Evolutionary conservation across 169 alveolate species (phyloP).

Genomic region (Besnoitia besnoiti): DNA sequence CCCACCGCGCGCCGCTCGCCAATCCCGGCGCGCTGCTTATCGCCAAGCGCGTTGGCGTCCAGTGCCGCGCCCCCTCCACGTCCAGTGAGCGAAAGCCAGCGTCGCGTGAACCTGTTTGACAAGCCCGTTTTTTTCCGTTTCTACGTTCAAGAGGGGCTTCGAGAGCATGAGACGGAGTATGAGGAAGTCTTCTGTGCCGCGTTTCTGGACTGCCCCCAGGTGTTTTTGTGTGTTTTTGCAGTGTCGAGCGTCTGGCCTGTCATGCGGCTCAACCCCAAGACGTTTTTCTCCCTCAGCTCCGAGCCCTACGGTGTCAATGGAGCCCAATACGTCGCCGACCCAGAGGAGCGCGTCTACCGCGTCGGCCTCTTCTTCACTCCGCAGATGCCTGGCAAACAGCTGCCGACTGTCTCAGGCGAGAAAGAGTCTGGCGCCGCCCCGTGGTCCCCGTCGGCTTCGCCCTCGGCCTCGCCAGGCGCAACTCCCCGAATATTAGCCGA

Average conservation of each 20-base stretch:
- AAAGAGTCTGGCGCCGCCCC: not conserved
- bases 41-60: constrained; percentile 31
- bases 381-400: not conserved
- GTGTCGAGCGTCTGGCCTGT: not conserved
- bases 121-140: too few relatives aligned
- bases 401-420: too few relatives aligned
- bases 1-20: constrained; percentile 59
- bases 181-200: too few relatives aligned
- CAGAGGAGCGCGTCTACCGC: not conserved
- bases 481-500: too few relatives aligned
- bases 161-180: too few relatives aligned
- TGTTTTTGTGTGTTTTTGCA: not conserved
- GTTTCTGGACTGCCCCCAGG: not conserved
- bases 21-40: constrained; percentile 63
- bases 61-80: constrained; percentile 21
- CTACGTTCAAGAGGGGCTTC: too few relatives aligned
- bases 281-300: not conserved
- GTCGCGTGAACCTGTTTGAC: too few relatives aligned
- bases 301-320: not conserved
- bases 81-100: not conserved
- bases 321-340: not conserved
- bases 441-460: not conserved
- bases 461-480: too few relatives aligned
- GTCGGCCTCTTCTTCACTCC: constrained; percentile 30
- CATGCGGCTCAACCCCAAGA: not conserved